Evolutionary conservation across 2,329 filamentous ascomycete species (phyloP).

Genomic region (Calonectria pseudoturangicola): DNA sequence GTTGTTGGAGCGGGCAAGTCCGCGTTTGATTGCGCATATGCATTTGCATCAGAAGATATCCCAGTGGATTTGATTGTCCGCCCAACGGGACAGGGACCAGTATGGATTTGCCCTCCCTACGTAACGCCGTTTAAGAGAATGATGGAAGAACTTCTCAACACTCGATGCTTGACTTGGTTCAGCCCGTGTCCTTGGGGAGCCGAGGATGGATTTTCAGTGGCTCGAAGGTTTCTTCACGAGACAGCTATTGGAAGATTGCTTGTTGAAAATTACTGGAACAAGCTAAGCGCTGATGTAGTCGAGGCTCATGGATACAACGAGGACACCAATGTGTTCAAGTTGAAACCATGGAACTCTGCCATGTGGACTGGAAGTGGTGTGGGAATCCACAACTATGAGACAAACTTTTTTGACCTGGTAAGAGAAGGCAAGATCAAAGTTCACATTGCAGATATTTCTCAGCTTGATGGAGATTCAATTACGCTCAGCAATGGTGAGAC

Average conservation of each 20-base stretch:
- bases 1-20: conserved; percentile 75
- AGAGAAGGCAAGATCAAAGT: conserved; percentile 66
- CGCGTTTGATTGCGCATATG: conserved; percentile 74
- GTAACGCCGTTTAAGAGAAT: conserved; percentile 76
- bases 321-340: conserved; percentile 60
- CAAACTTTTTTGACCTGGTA: conserved; percentile 70
- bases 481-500: conserved; percentile 62
- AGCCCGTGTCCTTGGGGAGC: conserved; percentile 78
- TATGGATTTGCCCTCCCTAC: conserved; percentile 71
- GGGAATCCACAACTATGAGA: conserved; percentile 73
- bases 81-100: conserved; percentile 69
- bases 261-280: conserved; percentile 68
- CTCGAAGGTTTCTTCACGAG: conserved; percentile 68
- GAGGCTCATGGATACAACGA: conserved; percentile 65
- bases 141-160: conserved; percentile 72
- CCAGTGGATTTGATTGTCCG: conserved; percentile 72
- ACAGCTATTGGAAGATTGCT: conserved; percentile 68
- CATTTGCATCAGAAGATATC: conserved; percentile 65
- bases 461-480: conserved; percentile 62
- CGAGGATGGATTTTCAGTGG: conserved; percentile 69
- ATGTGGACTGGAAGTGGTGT: conserved; percentile 71
- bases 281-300: conserved; percentile 67
- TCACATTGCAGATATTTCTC: conserved; percentile 66
- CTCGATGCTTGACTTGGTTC: conserved; percentile 77
- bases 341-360: conserved; percentile 62